Conservation (phyloP, 352 stramenopile species). For the Blastocystis sp. region DNA sequence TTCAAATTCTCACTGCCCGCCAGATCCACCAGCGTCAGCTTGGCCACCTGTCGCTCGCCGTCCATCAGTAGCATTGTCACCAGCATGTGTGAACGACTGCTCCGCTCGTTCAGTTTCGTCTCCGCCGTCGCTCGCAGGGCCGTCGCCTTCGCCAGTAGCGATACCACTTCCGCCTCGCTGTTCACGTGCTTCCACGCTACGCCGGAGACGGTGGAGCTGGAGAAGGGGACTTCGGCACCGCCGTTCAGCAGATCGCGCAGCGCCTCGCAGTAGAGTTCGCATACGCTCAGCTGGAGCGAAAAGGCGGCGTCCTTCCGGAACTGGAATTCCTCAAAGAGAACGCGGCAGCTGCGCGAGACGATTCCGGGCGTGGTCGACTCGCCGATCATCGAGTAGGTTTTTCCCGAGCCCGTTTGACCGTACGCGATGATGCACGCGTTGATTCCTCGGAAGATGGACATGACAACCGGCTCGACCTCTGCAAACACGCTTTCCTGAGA, state of each 20-base stretch:
- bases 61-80: slow-evolving; percentile 28
- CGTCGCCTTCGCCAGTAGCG: neutral
- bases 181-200: neutral
- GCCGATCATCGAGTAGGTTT: slow-evolving; percentile 69
- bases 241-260: slow-evolving; percentile 50
- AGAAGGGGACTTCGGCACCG: neutral
- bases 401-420: slow-evolving; percentile 65
- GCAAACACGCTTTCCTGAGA: neutral
- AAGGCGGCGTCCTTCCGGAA: slow-evolving; percentile 22
- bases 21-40: slow-evolving; percentile 93
- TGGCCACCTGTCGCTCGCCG: slow-evolving; percentile 57
- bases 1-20: slow-evolving; percentile 78
- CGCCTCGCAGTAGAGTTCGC: slow-evolving; percentile 54
- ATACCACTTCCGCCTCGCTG: neutral
- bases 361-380: slow-evolving; percentile 64
- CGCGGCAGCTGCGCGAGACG: slow-evolving; percentile 62
- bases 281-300: slow-evolving; percentile 53
- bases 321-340: slow-evolving; percentile 63
- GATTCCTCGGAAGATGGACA: slow-evolving; percentile 58
- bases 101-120: slow-evolving; percentile 18
- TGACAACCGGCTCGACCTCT: slow-evolving; percentile 1
- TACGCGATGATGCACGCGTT: slow-evolving; percentile 67
- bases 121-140: neutral
- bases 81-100: slow-evolving; percentile 61
- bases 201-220: neutral